These are phyloP conservation scores for Sugiyamaella sp. DNA, from an alignment of 1,139 yeast species.

Conservation along the genomic window DNA sequence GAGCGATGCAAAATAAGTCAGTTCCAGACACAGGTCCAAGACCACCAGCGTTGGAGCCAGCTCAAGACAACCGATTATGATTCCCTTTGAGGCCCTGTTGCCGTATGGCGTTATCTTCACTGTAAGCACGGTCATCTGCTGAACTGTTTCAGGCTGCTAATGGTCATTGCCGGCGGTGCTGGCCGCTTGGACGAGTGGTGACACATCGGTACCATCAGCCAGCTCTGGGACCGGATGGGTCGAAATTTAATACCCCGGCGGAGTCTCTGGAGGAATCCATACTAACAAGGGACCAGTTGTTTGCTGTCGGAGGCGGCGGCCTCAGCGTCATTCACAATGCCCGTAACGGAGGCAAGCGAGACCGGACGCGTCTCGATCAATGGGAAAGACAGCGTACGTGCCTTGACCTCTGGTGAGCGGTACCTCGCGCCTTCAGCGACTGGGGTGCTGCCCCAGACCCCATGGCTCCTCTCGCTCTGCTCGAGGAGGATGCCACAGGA, in stretches of 20 bases:
- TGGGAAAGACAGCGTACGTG: slow-evolving; percentile 54
- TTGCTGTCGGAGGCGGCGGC: slow-evolving; percentile 57
- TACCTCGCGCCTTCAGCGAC: too few species aligned
- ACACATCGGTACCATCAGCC: too few species aligned
- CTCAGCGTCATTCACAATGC: slow-evolving; percentile 52
- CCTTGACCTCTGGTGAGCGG: too few species aligned
- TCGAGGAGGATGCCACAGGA: too few species aligned
- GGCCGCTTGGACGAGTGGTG: too few species aligned
- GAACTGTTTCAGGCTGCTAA: too few species aligned
- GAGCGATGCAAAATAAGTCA: slow-evolving; percentile 6
- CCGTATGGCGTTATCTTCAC: slow-evolving; percentile 67
- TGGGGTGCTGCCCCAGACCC: too few species aligned
- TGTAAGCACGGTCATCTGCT: too few species aligned
- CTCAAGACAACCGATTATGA: slow-evolving; percentile 43
- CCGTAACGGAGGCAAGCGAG: slow-evolving; percentile 57
- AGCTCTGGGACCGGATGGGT: neutral
- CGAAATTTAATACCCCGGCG: too few species aligned
- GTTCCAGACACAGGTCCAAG: neutral
- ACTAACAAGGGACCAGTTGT: slow-evolving; percentile 40
- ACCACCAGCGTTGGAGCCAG: neutral
- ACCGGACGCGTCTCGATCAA: slow-evolving; percentile 59
- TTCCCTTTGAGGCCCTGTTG: slow-evolving; percentile 73
- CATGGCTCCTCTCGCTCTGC: too few species aligned
- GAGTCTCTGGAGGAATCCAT: too few species aligned
- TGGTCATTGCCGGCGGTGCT: too few species aligned